A percentile compares a stretch with the other conserved stretches of the same genome.
Evolutionary conservation across 805 yeast species (phyloP).

Genomic region (Saturnispora halmiae): DNA sequence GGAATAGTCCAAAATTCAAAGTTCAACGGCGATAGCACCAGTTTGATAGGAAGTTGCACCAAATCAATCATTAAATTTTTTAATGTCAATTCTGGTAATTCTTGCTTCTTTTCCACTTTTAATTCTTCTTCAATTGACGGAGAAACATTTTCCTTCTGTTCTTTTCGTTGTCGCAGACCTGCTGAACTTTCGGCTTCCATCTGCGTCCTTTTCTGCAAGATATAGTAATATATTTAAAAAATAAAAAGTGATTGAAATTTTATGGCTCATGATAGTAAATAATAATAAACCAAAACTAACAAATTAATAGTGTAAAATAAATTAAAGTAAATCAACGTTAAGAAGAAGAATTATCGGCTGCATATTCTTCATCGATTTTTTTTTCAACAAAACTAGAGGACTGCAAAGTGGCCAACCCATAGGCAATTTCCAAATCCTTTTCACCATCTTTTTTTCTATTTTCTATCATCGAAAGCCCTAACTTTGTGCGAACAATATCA

Average conservation of each 20-base stretch:
- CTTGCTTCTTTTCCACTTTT: neutral
- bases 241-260: too few species aligned
- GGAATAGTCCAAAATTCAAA: slow-evolving; percentile 39
- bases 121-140: neutral
- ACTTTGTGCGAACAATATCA: slow-evolving; percentile 62
- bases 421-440: slow-evolving; percentile 7
- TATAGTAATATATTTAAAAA: too few species aligned
- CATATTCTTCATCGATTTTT: neutral
- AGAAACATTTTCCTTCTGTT: too few species aligned
- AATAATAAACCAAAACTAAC: too few species aligned
- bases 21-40: slow-evolving; percentile 36
- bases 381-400: too few species aligned
- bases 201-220: too few species aligned
- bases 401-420: neutral
- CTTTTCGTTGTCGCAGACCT: too few species aligned
- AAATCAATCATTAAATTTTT: slow-evolving; percentile 31
- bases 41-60: slow-evolving; percentile 18
- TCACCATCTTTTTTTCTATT: slow-evolving; percentile 22
- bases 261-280: too few species aligned
- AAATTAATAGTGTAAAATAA: too few species aligned
- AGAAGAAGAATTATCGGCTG: neutral
- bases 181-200: too few species aligned
- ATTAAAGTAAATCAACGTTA: too few species aligned
- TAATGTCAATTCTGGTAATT: slow-evolving; percentile 28
- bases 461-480: slow-evolving; percentile 43